phyloP scores from a whole-genome alignment of 768 basidiomycete genomes.

The Coprinellus micaceus region DNA sequence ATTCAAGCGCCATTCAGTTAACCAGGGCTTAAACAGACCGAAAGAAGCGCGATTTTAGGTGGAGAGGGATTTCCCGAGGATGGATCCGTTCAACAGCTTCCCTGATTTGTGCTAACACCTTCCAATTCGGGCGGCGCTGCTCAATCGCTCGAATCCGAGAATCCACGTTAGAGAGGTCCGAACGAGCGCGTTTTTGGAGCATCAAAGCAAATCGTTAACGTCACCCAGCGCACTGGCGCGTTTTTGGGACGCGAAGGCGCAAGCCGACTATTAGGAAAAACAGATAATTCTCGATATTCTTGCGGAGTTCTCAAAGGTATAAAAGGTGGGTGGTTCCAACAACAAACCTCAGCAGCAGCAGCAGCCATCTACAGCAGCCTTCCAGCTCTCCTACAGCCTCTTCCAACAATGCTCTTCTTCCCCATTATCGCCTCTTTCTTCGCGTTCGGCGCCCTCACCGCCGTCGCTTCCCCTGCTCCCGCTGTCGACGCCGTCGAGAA shows the following conservation, averaged over 20 bases:
- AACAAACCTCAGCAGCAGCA: background rate
- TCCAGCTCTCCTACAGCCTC: background rate
- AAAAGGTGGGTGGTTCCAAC: background rate
- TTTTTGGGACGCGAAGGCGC: background rate
- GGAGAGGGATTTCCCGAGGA: background rate
- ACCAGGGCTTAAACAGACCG: too few relatives aligned
- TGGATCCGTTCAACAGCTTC: background rate
- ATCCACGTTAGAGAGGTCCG: background rate
- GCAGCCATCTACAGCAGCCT: background rate
- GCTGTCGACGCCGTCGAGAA: slow-evolving; percentile 2
- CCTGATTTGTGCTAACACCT: background rate
- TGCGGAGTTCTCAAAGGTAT: background rate
- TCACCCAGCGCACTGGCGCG: background rate
- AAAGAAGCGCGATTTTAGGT: background rate
- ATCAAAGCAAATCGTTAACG: background rate
- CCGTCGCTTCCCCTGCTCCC: background rate
- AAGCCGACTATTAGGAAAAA: background rate
- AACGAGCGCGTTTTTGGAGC: background rate
- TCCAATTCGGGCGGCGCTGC: background rate
- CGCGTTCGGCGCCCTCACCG: slow-evolving; percentile 4
- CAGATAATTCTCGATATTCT: background rate
- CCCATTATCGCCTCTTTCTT: slow-evolving; percentile 2
- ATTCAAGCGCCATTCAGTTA: too few relatives aligned
- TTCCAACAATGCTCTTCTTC: slow-evolving; percentile 1
- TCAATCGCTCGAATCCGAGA: background rate